Conservation (phyloP, 2,329 filamentous ascomycete species). For the Coniella vitis region DNA sequence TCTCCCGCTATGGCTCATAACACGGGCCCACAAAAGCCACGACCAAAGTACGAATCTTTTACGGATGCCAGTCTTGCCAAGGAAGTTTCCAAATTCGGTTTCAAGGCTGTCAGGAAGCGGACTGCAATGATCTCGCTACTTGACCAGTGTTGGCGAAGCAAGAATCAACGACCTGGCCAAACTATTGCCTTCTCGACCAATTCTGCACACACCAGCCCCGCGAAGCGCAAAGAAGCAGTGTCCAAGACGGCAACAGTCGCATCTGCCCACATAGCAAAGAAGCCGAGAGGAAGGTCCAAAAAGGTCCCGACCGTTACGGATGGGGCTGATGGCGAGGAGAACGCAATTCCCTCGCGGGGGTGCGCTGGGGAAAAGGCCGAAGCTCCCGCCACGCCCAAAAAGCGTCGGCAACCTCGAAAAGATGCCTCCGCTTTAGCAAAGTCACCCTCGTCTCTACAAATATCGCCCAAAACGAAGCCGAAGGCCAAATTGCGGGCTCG, state of each 20-base stretch:
- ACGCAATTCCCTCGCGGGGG: no score
- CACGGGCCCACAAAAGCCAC: constrained; percentile 16
- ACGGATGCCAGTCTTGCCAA: constrained; percentile 57
- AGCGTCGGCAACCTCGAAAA: constrained; percentile 33
- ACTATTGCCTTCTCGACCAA: constrained; percentile 17
- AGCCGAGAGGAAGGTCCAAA: constrained; percentile 28
- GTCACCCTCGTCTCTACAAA: constrained; percentile 13
- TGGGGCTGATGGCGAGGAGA: background rate
- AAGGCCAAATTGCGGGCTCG: constrained; percentile 16
- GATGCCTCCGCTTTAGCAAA: constrained; percentile 11
- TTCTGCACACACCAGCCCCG: constrained; percentile 5
- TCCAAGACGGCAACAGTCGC: background rate
- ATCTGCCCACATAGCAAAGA: constrained; percentile 7
- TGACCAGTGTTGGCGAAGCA: constrained; percentile 64
- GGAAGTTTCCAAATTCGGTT: constrained; percentile 59
- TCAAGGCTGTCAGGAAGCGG: constrained; percentile 64
- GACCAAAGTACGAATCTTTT: constrained; percentile 54
- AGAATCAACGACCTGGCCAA: constrained; percentile 27
- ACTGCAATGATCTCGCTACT: constrained; percentile 64
- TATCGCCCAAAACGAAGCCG: constrained; percentile 22
- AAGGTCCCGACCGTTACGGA: constrained; percentile 21
- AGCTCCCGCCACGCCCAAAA: constrained; percentile 25
- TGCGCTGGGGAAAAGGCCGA: constrained; percentile 23
- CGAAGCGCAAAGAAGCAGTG: constrained; percentile 15
- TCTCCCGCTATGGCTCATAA: background rate